Evolutionary conservation across 179 eudicot species (phyloP).

Genomic region (Dionaea muscipula): DNA sequence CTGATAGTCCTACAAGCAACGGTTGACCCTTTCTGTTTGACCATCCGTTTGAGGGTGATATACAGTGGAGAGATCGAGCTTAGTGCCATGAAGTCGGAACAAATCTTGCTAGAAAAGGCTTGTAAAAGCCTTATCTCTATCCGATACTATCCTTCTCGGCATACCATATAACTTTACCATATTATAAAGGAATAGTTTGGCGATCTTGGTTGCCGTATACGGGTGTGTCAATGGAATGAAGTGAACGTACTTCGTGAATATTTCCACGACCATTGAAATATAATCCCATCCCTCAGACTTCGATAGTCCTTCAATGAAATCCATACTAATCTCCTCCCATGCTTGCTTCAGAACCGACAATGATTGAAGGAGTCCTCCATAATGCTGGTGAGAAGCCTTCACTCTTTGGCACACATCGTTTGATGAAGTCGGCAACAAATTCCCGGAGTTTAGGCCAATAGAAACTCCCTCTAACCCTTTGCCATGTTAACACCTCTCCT

Average conservation of each 20-base stretch:
- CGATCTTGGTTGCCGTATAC: background rate
- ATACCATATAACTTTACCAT: background rate
- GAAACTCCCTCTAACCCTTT: no score
- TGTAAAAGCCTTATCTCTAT: background rate
- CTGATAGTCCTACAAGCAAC: background rate
- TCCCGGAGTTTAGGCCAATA: no score
- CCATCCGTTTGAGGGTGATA: conserved; percentile 1
- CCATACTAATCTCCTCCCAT: background rate
- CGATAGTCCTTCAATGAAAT: background rate
- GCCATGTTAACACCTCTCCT: no score
- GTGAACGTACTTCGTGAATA: background rate
- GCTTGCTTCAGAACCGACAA: background rate
- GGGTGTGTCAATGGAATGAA: background rate
- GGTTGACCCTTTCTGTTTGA: no score
- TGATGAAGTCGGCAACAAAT: no score
- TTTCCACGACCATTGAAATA: background rate
- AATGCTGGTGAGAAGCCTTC: background rate
- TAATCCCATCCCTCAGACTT: background rate
- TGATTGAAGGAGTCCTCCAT: background rate
- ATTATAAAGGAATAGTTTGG: background rate
- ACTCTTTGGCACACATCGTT: no score
- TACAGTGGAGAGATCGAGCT: background rate
- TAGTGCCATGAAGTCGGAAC: background rate
- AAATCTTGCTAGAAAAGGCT: background rate
- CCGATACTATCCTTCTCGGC: background rate